phyloP scores from a whole-genome alignment of 129 eudicot genomes.

The sunflower (Helianthus annuus) region HanXRQr2.0-SUNRISE NC_035433.2:63085221-63085720 shows the following conservation, averaged over 20 bases:
- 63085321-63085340: constrained; percentile 17
- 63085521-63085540: constrained; percentile 82
- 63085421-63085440: constrained; percentile 99
- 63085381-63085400: constrained; percentile 80
- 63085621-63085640: constrained; percentile 76
- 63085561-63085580: constrained; percentile 85
- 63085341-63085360: not conserved
- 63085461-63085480: constrained; percentile 97
- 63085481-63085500: constrained; percentile 94
- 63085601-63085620: constrained; percentile 80
- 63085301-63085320: constrained; percentile 46
- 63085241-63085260: constrained; percentile 94
- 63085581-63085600: constrained; percentile 73
- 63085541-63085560: constrained; percentile 99
- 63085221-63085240: constrained; percentile 95
- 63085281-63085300: constrained; percentile 56
- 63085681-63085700: constrained; percentile 68
- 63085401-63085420: constrained; percentile 83
- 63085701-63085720: constrained; percentile 95
- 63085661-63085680: constrained; percentile 72
- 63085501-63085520: constrained; percentile 92
- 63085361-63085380: constrained; percentile 12
- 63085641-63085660: constrained; percentile 61
- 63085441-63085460: constrained; percentile 85
- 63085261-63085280: constrained; percentile 95